A percentile compares a stretch with the other conserved stretches of the same genome.
Evolutionary conservation across 2,329 filamentous ascomycete genomes (phyloP).

Genomic region (Exophiala viscosa): DNA sequence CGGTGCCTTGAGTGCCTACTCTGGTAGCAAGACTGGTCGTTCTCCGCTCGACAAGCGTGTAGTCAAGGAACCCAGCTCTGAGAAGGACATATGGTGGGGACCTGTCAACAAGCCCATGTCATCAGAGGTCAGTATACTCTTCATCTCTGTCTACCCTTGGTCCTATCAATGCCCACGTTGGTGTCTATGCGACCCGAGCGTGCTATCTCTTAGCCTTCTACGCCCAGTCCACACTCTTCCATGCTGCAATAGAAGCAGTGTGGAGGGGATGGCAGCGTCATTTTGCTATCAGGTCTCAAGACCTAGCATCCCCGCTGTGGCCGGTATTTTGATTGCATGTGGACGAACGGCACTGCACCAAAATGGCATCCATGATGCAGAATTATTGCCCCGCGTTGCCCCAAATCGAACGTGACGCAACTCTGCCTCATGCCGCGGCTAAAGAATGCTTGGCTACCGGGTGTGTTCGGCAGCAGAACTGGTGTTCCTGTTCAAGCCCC

Average conservation of each 20-base stretch:
- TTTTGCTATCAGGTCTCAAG: not conserved
- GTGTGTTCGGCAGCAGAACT: conserved; percentile 8
- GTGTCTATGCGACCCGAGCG: no score
- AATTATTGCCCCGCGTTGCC: conserved; percentile 19
- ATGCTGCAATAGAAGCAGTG: no score
- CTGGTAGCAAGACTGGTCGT: conserved; percentile 94
- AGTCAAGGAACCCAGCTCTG: conserved; percentile 83
- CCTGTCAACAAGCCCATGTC: conserved; percentile 99
- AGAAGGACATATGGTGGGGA: conserved; percentile 97
- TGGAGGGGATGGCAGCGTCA: no score
- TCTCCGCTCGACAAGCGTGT: conserved; percentile 97
- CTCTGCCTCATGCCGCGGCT: conserved; percentile 5
- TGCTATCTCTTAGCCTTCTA: no score
- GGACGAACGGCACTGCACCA: not conserved
- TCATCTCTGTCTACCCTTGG: conserved; percentile 14
- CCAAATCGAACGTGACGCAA: conserved; percentile 16
- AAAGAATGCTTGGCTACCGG: conserved; percentile 14
- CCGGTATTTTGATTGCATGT: not conserved
- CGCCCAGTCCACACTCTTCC: no score
- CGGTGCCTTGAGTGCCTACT: conserved; percentile 94
- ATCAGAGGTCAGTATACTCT: conserved; percentile 69
- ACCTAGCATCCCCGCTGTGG: not conserved
- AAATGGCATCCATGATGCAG: not conserved
- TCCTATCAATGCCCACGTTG: no score
- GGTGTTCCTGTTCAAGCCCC: not conserved